A percentile compares a stretch with the other conserved stretches of the same genome.
phyloP scores from a whole-genome alignment of 805 yeast species.

The Kluyveromyces starmeri region DNA sequence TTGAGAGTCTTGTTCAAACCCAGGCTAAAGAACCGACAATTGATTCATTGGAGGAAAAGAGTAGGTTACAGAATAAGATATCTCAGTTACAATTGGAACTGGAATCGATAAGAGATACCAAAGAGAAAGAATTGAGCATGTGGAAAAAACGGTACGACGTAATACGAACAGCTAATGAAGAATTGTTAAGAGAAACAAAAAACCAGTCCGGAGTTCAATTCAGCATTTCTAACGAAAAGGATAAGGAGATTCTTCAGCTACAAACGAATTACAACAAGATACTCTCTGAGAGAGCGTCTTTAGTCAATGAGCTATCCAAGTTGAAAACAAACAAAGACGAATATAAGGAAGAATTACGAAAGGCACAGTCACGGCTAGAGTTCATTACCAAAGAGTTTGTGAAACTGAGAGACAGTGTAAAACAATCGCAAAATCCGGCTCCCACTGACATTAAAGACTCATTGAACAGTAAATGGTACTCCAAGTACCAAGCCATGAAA shows the following conservation, averaged over 20 bases:
- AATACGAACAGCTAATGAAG: slow-evolving; percentile 14
- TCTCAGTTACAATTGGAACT: slow-evolving; percentile 13
- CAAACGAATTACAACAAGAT: slow-evolving; percentile 9
- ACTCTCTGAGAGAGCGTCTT: slow-evolving; percentile 9
- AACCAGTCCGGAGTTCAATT: slow-evolving; percentile 10
- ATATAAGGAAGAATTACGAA: slow-evolving; percentile 26
- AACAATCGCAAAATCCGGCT: neutral
- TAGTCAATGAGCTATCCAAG: slow-evolving; percentile 17
- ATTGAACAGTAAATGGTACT: slow-evolving; percentile 7
- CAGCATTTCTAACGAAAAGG: slow-evolving; percentile 7
- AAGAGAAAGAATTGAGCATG: slow-evolving; percentile 11
- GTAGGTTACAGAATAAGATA: slow-evolving; percentile 12
- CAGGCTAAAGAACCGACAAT: slow-evolving; percentile 6
- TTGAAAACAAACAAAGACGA: slow-evolving; percentile 20
- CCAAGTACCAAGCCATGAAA: slow-evolving; percentile 17
- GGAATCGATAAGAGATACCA: slow-evolving; percentile 12
- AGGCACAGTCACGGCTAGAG: slow-evolving; percentile 24
- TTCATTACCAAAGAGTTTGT: slow-evolving; percentile 19
- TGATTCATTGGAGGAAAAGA: slow-evolving; percentile 10
- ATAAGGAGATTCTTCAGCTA: slow-evolving; percentile 12
- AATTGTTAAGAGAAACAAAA: slow-evolving; percentile 10
- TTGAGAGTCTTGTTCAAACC: slow-evolving; percentile 8
- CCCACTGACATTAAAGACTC: slow-evolving; percentile 4
- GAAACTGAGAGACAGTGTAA: slow-evolving; percentile 11
- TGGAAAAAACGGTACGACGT: slow-evolving; percentile 13